phyloP scores from a whole-genome alignment of 257 asterid species.

The Leptodermis oblonga region DNA sequence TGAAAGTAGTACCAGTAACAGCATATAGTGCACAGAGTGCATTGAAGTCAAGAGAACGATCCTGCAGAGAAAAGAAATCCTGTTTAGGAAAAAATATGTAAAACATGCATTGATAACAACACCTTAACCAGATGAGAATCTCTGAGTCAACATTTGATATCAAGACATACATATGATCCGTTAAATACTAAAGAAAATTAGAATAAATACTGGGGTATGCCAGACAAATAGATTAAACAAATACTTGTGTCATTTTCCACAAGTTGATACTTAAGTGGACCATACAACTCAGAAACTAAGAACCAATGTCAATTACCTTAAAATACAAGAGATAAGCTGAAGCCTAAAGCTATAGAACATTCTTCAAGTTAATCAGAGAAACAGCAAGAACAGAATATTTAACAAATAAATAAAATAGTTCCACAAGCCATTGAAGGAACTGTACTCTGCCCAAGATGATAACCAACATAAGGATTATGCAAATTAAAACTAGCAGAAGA shows the following conservation, averaged over 20 bases:
- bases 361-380: neutral
- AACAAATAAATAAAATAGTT: neutral
- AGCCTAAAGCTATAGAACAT: neutral
- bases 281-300: neutral
- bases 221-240: neutral
- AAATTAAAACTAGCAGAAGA: neutral
- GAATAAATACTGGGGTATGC: neutral
- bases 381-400: neutral
- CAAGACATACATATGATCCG: neutral
- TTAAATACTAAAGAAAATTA: neutral
- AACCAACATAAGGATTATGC: neutral
- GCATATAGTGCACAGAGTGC: slow-evolving; percentile 93
- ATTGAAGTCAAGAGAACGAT: slow-evolving; percentile 88
- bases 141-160: neutral
- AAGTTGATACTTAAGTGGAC: neutral
- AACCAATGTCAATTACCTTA: neutral
- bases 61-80: slow-evolving; percentile 50
- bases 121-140: neutral
- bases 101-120: neutral
- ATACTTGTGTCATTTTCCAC: neutral
- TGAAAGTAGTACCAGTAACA: slow-evolving; percentile 67
- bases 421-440: neutral
- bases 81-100: slow-evolving; percentile 3
- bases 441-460: neutral
- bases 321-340: neutral